phyloP scores from a whole-genome alignment of 257 asterid species.

The Sherardia arvensis region DNA sequence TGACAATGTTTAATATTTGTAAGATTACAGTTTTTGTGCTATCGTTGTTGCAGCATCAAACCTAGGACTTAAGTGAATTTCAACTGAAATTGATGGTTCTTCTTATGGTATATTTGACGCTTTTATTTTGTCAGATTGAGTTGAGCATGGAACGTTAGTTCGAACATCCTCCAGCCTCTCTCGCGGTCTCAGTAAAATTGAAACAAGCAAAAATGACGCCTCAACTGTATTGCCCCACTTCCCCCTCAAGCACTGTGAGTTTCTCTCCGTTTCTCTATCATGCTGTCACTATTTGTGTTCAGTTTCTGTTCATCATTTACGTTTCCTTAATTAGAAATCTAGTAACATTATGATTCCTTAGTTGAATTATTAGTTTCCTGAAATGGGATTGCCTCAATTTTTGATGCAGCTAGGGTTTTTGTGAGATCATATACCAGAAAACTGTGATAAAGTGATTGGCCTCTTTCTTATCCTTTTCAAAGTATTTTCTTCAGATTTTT shows the following conservation, averaged over 20 bases:
- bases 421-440: slow-evolving; percentile 32
- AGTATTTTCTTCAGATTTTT: neutral
- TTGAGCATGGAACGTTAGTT: too few relatives aligned
- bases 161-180: slow-evolving; percentile 2
- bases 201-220: slow-evolving; percentile 43
- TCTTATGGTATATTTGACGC: too few relatives aligned
- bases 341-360: neutral
- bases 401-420: slow-evolving; percentile 29
- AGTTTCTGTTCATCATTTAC: neutral
- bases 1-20: too few relatives aligned
- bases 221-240: slow-evolving; percentile 41
- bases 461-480: neutral
- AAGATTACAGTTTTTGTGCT: too few relatives aligned
- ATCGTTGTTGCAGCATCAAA: too few relatives aligned
- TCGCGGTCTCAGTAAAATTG: neutral
- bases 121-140: too few relatives aligned
- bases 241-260: slow-evolving; percentile 40
- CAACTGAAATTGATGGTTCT: too few relatives aligned
- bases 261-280: slow-evolving; percentile 7
- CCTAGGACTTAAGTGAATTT: too few relatives aligned
- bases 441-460: slow-evolving; percentile 35
- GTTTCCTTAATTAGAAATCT: slow-evolving; percentile 1
- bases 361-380: neutral
- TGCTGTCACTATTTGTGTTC: neutral
- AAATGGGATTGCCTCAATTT: slow-evolving; percentile 27